phyloP scores from a whole-genome alignment of 192 early-diverging fungal species.

The Funneliformis mosseae region DNA sequence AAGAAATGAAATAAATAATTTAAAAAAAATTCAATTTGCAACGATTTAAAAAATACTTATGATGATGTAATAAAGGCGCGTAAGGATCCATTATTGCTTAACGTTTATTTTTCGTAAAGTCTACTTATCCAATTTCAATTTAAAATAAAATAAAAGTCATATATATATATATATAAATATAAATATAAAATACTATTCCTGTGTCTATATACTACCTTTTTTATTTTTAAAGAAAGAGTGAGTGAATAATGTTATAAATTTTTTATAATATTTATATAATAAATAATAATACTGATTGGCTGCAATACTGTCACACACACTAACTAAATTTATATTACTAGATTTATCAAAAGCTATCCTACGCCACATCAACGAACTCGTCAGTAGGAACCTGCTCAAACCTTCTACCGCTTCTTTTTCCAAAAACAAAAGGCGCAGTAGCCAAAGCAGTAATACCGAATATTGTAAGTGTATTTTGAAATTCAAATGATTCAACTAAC shows the following conservation, averaged over 20 bases:
- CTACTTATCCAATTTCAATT: neutral
- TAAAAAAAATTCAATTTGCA: neutral
- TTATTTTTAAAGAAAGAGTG: no score
- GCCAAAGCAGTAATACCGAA: constrained; percentile 37
- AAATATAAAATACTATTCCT: no score
- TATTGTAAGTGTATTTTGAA: constrained; percentile 54
- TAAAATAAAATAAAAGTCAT: neutral
- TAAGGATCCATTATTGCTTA: neutral
- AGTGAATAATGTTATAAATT: no score
- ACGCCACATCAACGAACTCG: no score
- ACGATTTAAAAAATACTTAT: neutral
- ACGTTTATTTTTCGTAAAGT: neutral
- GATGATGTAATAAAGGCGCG: neutral
- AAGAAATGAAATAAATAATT: neutral
- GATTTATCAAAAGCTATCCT: neutral
- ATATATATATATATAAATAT: no score
- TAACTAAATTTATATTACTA: neutral
- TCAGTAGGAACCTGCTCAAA: no score
- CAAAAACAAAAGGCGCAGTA: constrained; percentile 38
- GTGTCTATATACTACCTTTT: no score
- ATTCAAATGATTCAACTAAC: constrained; percentile 56
- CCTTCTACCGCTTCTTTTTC: neutral
- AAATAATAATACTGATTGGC: no score
- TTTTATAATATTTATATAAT: no score
- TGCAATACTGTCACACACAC: neutral